These are phyloP conservation scores for Escovopsis sp. DNA, from an alignment of 2,329 filamentous ascomycete genomes.

Conservation along the genomic window DNA sequence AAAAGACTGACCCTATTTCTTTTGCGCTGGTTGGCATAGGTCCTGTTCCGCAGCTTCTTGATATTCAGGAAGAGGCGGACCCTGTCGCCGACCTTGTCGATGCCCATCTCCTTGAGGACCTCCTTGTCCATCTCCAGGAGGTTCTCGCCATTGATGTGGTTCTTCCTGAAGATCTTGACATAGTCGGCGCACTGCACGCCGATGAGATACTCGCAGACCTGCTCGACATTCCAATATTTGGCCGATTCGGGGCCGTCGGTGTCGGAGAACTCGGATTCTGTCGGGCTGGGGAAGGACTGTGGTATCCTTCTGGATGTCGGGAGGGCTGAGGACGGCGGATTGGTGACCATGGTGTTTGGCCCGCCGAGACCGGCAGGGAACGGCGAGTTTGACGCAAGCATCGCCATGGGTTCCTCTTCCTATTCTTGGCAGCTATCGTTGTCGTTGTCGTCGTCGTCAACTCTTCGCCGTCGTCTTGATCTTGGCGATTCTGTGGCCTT, in stretches of 20 bases:
- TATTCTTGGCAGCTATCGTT: background rate
- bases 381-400: slow-evolving; percentile 61
- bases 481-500: too few species aligned
- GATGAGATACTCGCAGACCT: slow-evolving; percentile 78
- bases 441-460: background rate
- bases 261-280: slow-evolving; percentile 85
- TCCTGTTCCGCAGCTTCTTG: slow-evolving; percentile 65
- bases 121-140: slow-evolving; percentile 94
- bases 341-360: slow-evolving; percentile 28
- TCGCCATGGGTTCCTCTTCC: slow-evolving; percentile 44
- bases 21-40: slow-evolving; percentile 64
- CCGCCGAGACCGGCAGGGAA: slow-evolving; percentile 41
- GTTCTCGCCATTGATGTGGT: slow-evolving; percentile 96
- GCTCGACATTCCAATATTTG: slow-evolving; percentile 81
- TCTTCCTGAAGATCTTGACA: slow-evolving; percentile 73
- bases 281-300: slow-evolving; percentile 62
- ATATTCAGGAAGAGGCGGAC: slow-evolving; percentile 80
- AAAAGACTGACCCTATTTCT: slow-evolving; percentile 56
- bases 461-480: background rate
- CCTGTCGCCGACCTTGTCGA: slow-evolving; percentile 93
- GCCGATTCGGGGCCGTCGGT: slow-evolving; percentile 59
- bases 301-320: slow-evolving; percentile 36
- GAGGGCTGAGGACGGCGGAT: slow-evolving; percentile 32
- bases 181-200: slow-evolving; percentile 91
- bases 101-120: slow-evolving; percentile 92